Conservation (phyloP, 2,329 filamentous ascomycete species). For the Aspergillus tanneri region DNA sequence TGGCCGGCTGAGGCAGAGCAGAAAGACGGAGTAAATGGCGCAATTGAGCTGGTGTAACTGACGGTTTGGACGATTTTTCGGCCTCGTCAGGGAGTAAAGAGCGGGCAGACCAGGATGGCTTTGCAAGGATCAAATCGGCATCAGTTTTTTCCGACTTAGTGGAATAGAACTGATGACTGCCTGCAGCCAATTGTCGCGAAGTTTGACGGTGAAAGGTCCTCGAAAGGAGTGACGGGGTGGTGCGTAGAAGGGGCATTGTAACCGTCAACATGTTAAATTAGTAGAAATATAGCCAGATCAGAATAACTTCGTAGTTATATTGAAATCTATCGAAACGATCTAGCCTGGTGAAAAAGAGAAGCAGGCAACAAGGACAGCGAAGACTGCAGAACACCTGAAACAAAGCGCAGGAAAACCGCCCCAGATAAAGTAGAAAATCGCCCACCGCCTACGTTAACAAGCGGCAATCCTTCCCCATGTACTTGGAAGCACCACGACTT, state of each 20-base stretch:
- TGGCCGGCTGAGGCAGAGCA: constrained; percentile 72
- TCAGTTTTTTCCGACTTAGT: constrained; percentile 25
- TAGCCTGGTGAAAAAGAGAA: neutral
- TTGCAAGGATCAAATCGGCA: constrained; percentile 57
- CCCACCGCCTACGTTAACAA: constrained; percentile 23
- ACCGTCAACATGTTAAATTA: neutral
- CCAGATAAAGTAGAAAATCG: constrained; percentile 2
- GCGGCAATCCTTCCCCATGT: neutral
- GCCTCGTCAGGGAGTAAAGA: constrained; percentile 63
- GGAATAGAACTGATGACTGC: constrained; percentile 23
- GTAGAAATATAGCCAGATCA: neutral
- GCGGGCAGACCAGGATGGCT: constrained; percentile 79
- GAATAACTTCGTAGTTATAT: neutral
- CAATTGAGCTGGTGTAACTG: constrained; percentile 66
- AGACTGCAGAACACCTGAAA: constrained; percentile 1
- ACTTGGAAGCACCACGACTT: too few species aligned
- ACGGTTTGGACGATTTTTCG: constrained; percentile 27
- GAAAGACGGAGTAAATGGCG: constrained; percentile 85
- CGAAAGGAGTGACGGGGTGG: constrained; percentile 16
- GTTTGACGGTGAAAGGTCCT: constrained; percentile 9
- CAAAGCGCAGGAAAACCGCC: neutral
- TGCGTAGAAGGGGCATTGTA: constrained; percentile 18
- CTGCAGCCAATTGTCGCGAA: constrained; percentile 6
- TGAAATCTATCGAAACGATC: neutral
- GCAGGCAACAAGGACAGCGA: constrained; percentile 6